These are phyloP conservation scores for Populus alba DNA, from an alignment of 345 rosid species.

Conservation along the genomic window DNA sequence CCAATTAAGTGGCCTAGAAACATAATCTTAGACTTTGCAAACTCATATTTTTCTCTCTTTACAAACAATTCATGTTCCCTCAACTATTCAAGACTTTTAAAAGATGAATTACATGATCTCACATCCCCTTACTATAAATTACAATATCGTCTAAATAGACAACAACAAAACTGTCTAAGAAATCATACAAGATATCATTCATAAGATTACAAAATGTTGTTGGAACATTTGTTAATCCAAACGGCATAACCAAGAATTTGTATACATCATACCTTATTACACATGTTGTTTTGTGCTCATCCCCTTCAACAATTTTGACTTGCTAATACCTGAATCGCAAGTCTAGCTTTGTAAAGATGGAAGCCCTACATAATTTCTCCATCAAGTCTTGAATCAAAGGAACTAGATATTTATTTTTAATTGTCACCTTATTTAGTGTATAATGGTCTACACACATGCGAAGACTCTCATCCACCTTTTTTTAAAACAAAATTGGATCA, in stretches of 20 bases:
- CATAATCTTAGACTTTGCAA: no score
- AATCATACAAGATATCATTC: background rate
- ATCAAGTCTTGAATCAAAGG: background rate
- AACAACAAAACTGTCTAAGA: no score
- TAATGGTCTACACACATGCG: background rate
- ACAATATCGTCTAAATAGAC: no score
- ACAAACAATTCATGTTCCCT: no score
- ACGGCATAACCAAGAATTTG: no score
- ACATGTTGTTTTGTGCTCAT: background rate
- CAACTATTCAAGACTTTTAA: background rate
- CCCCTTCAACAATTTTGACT: rapidly evolving
- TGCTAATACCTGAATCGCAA: no score
- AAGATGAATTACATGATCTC: background rate
- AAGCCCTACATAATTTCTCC: background rate
- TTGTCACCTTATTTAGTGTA: background rate
- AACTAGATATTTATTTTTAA: background rate
- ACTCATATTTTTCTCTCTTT: no score
- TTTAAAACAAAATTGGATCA: background rate
- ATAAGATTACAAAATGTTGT: no score
- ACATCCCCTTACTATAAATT: no score
- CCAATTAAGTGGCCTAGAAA: background rate
- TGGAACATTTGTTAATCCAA: background rate
- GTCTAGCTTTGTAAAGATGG: background rate
- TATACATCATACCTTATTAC: background rate
- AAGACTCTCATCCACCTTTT: background rate